Evolutionary conservation across 1,284 basidiomycete genomes (phyloP), one percentile per base, ranked within the genome.

Genomic region (Rhodotorula sp.): DNA sequence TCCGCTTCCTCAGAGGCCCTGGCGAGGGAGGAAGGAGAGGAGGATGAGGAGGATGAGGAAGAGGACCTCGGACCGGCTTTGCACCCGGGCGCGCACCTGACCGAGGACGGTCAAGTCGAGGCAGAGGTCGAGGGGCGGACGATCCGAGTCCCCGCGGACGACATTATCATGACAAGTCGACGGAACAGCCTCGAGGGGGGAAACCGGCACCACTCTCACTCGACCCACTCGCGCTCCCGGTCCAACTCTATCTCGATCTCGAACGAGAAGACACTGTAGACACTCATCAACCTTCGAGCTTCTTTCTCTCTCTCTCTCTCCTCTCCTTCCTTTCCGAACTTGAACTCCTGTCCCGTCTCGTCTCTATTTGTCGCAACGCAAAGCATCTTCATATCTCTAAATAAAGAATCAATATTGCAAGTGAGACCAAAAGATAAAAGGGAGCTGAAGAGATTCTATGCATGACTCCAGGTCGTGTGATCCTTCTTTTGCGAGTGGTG

Each of bases 61-160:
- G 74, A 75, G 56, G 70, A 75, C 7, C 67, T 76, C 45, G 77
- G 77, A 2, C 77, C 73, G 1, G 64, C 69, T 8, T 59, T 78
- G 64, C 67, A 72, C 30, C 60, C 64, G 44, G 69, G 69, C 20
- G 70, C 75, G 1, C 76, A 75, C 20, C 62, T 78, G 17, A 72
- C 73, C 10, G 53, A 68, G 14, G 76, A 78, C 37, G 77, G 77
- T 3, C 70, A 74, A 14, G 69, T 76, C 33, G 74, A 75, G 46
- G 66, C 70, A 3, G 66, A 74, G 33, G 64, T 75, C 24, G 72
- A 72, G 26, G 74, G 74, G 5, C 42, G 33, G 61, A 66, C 26
- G 7, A 56, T 75, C 6, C 62, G 70, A 7, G 74, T 74, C 1
- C 74, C 74, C 10, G 74, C 74, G 1, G 74, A 75, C 57, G 74